These are phyloP conservation scores for Larix sibirica DNA, from an alignment of 83 land plant species.

Conservation along the genomic window DNA sequence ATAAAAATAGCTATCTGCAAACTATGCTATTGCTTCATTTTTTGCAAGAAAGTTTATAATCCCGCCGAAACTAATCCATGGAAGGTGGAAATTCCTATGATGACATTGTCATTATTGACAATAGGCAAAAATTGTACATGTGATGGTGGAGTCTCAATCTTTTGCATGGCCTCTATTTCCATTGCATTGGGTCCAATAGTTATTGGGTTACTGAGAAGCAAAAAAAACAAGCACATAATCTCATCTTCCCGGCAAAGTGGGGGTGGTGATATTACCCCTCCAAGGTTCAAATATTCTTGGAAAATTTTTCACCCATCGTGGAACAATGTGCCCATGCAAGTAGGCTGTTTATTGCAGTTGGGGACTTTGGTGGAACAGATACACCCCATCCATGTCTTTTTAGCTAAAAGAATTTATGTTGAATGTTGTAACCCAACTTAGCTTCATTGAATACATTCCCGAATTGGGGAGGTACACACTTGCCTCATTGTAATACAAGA, in stretches of 20 bases:
- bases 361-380: too few species aligned
- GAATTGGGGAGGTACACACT: too few species aligned
- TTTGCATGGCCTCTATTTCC: conserved; percentile 97
- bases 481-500: too few species aligned
- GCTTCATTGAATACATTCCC: too few species aligned
- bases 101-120: conserved; percentile 47
- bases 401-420: too few species aligned
- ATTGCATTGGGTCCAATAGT: conserved; percentile 85
- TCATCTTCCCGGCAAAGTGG: too few species aligned
- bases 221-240: not conserved
- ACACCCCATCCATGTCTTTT: too few species aligned
- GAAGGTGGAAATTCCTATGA: conserved; percentile 91
- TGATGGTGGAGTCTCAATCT: conserved; percentile 92
- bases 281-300: too few species aligned
- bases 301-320: too few species aligned
- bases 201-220: conserved; percentile 67
- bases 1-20: not conserved
- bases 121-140: conserved; percentile 95
- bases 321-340: not conserved
- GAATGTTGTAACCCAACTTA: too few species aligned
- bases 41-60: conserved; percentile 37
- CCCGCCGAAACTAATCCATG: conserved; percentile 95
- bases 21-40: not conserved
- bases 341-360: too few species aligned
- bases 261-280: too few species aligned